Base-by-base conservation (phyloP, 2,329 filamentous ascomycete genomes). In the Colletotrichum musae region DNA sequence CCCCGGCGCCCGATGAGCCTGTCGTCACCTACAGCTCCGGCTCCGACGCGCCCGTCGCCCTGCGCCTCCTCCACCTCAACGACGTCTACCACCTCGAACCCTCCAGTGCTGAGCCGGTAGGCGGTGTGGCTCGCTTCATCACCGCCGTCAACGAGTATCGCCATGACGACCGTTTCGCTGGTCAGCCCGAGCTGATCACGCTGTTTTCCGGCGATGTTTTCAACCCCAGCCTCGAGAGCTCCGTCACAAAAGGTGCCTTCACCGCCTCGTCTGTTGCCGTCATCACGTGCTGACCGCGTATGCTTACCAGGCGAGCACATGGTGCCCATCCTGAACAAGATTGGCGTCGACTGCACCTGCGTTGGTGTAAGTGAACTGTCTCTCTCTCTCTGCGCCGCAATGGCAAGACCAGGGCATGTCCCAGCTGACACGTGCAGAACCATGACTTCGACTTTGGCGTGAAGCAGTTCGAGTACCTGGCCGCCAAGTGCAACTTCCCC, bases 381-480 rank as follows among this genome's bases (percentile, higher is more conserved):
- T 24, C 58, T 50, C 1, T 43, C 53, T 24, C 58, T 50, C 1
- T 5, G 0, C 15, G 0, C 4, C 21, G 9, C 39, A 21, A 41
- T 45, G 21, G 5, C 43, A 13, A 26, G 2, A 64, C 70, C 72
- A 28, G 71, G 39, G 15, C 53, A 66, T 69, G 61, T 71, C n/a
- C 67, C 32, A 24, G 32, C 45, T 63, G 39, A 73, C 68, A 48
- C 13, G 26, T 0, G 28, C 71, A 94, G 88, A 97, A 97, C 77
- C 94, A 97, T 79, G 95, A 97, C 77, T 89, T 97, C 62, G 95
- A 97, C 82, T 97, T 97, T 80, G 95, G 94, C 13, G 92, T 97
- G 48, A 86, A 87, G 64, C 94, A 97, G 78, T 95, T 95, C 77
- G 85, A 89, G 64, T 86, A 94, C 75, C 84, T 97, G 57, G 86